Percentiles rank a stretch among this genome's conserved stretches.
These are phyloP conservation scores for Coprinopsis cinerea DNA, from an alignment of 768 basidiomycete species.

Conservation along the genomic window DNA sequence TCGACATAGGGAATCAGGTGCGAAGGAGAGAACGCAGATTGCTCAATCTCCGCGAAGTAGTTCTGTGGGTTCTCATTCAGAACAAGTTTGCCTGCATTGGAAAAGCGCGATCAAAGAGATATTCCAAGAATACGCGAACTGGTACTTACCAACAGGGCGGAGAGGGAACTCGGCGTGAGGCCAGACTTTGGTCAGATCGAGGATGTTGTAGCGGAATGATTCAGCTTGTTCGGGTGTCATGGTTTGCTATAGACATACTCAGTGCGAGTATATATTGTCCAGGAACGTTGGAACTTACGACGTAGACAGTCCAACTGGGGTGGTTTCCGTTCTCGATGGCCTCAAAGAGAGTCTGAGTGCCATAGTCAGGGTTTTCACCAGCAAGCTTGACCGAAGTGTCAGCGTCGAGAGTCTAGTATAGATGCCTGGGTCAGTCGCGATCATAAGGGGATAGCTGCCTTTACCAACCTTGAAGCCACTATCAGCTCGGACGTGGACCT, in stretches of 20 bases:
- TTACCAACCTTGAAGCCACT: constrained; percentile 70
- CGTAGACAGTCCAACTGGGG: constrained; percentile 86
- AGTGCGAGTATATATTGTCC: neutral
- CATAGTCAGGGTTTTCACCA: constrained; percentile 81
- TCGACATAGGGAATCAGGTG: constrained; percentile 88
- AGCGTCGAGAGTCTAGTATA: constrained; percentile 64
- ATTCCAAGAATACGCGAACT: neutral
- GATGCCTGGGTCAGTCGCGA: too few relatives aligned
- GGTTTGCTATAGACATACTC: constrained; percentile 54
- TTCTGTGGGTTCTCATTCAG: constrained; percentile 74
- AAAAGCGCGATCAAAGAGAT: neutral
- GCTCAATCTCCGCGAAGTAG: constrained; percentile 95
- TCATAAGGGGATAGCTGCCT: constrained; percentile 11
- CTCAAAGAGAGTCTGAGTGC: constrained; percentile 70
- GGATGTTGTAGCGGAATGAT: constrained; percentile 82
- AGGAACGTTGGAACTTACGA: constrained; percentile 40
- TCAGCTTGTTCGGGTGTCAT: constrained; percentile 93
- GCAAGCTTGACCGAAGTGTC: constrained; percentile 60
- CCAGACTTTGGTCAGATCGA: constrained; percentile 91
- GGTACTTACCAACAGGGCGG: constrained; percentile 69
- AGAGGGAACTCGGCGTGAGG: constrained; percentile 86
- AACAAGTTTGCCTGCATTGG: constrained; percentile 48
- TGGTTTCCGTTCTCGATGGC: constrained; percentile 74
- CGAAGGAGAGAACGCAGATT: constrained; percentile 84
- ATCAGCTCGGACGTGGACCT: constrained; percentile 76